phyloP scores from a whole-genome alignment of 192 early-diverging fungal genomes.

The Piromyces finnis region DNA sequence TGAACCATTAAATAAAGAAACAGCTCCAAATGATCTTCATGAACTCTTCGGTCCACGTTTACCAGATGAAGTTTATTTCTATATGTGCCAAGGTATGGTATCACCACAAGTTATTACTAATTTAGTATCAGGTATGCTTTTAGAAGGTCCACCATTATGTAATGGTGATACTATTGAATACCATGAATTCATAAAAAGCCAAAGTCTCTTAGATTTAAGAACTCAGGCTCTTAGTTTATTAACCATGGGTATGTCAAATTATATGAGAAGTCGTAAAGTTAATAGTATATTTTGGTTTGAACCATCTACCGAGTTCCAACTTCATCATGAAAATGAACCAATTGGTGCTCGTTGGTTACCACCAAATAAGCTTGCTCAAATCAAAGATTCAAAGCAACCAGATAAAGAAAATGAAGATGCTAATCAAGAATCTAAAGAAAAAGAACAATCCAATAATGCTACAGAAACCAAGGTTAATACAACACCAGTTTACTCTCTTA shows the following conservation, averaged over 20 bases:
- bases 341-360: conserved; percentile 28
- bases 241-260: conserved; percentile 36
- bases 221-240: conserved; percentile 33
- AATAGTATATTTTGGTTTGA: conserved; percentile 38
- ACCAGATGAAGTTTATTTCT: conserved; percentile 49
- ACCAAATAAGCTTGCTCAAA: conserved; percentile 14
- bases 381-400: conserved; percentile 5
- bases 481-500: neutral
- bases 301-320: neutral
- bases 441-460: conserved; percentile 13
- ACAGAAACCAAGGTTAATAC: neutral
- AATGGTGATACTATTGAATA: conserved; percentile 69
- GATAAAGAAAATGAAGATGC: conserved; percentile 12
- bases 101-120: conserved; percentile 44
- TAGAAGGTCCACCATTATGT: conserved; percentile 52
- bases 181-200: conserved; percentile 29
- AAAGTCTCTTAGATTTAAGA: conserved; percentile 30
- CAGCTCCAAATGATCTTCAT: conserved; percentile 59
- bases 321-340: conserved; percentile 21
- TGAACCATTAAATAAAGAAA: conserved; percentile 35
- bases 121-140: conserved; percentile 39
- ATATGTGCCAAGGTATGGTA: conserved; percentile 43
- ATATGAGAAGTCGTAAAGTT: conserved; percentile 50
- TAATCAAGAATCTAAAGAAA: conserved; percentile 15
- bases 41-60: conserved; percentile 64